A percentile compares a stretch with the other conserved stretches of the same genome.
Evolutionary conservation across 345 rosid genomes (phyloP).

Genomic region (Citrus sp.): DNA sequence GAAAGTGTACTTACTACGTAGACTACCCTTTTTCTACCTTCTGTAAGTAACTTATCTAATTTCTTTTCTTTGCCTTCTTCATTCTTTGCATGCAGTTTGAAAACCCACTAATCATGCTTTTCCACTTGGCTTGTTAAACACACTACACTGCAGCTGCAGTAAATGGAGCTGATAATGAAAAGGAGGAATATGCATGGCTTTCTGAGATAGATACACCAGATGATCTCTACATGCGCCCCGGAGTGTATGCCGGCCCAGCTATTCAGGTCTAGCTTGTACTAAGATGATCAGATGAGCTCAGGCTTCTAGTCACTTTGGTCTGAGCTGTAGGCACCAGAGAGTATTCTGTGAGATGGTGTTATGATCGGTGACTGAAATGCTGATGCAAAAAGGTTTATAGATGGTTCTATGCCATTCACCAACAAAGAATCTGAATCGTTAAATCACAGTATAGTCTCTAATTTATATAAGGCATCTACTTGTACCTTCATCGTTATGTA

Average conservation of each 20-base stretch:
- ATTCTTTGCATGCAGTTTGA: not conserved
- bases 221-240: conserved; percentile 73
- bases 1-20: conserved; percentile 76
- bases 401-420: not conserved
- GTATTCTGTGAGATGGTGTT: not conserved
- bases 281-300: not conserved
- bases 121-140: not conserved
- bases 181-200: conserved; percentile 77
- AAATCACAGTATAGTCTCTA: not conserved
- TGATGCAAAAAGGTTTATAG: not conserved
- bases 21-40: conserved; percentile 69
- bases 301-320: not conserved
- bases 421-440: not conserved
- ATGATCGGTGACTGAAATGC: not conserved
- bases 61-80: not conserved
- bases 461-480: not conserved
- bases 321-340: not conserved
- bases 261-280: conserved; percentile 35
- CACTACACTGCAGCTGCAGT: conserved; percentile 29
- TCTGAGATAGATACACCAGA: conserved; percentile 71
- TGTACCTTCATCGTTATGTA: not conserved
- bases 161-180: conserved; percentile 43
- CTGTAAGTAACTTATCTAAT: conserved; percentile 36
- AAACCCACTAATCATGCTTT: not conserved
- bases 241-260: conserved; percentile 63